Percentiles rank a stretch among this genome's conserved stretches.
Evolutionary conservation across 2,329 filamentous ascomycete genomes (phyloP).

Genomic region (Cordyceps sp.): DNA sequence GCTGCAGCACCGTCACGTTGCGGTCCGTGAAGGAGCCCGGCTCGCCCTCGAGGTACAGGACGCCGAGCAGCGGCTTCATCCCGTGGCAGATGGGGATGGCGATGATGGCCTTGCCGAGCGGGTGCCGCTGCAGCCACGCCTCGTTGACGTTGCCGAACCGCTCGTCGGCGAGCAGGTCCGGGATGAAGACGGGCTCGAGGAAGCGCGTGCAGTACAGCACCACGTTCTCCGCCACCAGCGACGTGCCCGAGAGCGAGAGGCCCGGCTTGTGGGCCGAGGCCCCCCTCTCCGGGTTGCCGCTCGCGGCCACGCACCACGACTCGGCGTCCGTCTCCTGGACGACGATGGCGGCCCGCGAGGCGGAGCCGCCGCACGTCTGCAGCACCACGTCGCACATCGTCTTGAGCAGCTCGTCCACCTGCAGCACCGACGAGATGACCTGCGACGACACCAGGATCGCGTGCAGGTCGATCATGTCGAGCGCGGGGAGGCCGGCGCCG

Average conservation of each 20-base stretch:
- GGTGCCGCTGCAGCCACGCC: conserved; percentile 50
- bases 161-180: conserved; percentile 59
- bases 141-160: conserved; percentile 61
- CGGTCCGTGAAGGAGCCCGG: conserved; percentile 64
- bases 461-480: conserved; percentile 72
- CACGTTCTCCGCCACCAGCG: conserved; percentile 59
- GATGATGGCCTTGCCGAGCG: conserved; percentile 57
- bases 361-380: conserved; percentile 56
- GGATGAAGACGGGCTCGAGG: conserved; percentile 56
- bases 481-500: conserved; percentile 48
- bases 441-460: conserved; percentile 67
- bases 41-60: conserved; percentile 59
- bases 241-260: conserved; percentile 46
- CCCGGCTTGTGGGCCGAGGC: conserved; percentile 50
- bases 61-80: conserved; percentile 51
- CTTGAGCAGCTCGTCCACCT: conserved; percentile 58
- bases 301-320: conserved; percentile 59
- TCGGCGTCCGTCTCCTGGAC: conserved; percentile 48
- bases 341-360: conserved; percentile 56
- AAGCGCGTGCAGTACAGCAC: conserved; percentile 64
- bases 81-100: conserved; percentile 67
- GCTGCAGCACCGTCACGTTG: conserved; percentile 46
- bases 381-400: conserved; percentile 73
- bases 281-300: conserved; percentile 53
- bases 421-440: conserved; percentile 61